Conservation (phyloP, 352 stramenopile species). For the Plasmopara muralis region DNA sequence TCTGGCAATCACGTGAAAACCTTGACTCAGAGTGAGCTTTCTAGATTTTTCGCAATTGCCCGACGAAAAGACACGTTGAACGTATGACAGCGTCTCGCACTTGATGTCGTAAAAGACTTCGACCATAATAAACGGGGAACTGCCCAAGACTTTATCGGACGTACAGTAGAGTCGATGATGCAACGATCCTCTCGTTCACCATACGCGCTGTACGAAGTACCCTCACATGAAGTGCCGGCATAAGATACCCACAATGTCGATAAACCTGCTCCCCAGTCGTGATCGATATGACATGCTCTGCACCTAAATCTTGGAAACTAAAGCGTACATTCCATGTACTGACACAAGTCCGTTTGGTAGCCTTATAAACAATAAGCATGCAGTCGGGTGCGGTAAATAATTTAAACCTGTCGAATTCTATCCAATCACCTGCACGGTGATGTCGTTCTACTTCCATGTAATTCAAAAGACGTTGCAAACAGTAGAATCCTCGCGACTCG, state of each 20-base stretch:
- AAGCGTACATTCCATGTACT: too few species aligned
- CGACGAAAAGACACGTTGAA: conserved; percentile 12
- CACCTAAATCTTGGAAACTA: too few species aligned
- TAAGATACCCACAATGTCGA: conserved; percentile 18
- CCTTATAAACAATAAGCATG: too few species aligned
- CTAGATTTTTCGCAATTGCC: conserved; percentile 20
- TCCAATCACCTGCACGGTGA: conserved; percentile 51
- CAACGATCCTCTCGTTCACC: conserved; percentile 7
- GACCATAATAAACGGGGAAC: conserved; percentile 18
- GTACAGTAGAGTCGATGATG: not conserved
- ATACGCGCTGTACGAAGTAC: conserved; percentile 21
- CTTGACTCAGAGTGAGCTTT: conserved; percentile 14
- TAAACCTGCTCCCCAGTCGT: too few species aligned
- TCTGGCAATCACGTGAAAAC: conserved; percentile 9
- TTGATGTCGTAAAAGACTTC: conserved; percentile 10
- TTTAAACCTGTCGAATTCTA: conserved; percentile 50
- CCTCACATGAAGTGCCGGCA: conserved; percentile 9
- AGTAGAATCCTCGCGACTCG: conserved; percentile 49
- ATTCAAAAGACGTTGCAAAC: conserved; percentile 52
- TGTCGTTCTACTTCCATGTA: conserved; percentile 54
- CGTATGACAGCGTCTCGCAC: conserved; percentile 14
- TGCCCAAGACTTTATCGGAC: conserved; percentile 1
- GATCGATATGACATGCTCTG: too few species aligned
- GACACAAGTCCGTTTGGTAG: too few species aligned
- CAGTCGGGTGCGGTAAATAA: too few species aligned